A percentile compares a stretch with the other conserved stretches of the same genome.
Evolutionary conservation across 176 grass and related monocot species (phyloP).

Genomic region (Saccharum officinarum): DNA sequence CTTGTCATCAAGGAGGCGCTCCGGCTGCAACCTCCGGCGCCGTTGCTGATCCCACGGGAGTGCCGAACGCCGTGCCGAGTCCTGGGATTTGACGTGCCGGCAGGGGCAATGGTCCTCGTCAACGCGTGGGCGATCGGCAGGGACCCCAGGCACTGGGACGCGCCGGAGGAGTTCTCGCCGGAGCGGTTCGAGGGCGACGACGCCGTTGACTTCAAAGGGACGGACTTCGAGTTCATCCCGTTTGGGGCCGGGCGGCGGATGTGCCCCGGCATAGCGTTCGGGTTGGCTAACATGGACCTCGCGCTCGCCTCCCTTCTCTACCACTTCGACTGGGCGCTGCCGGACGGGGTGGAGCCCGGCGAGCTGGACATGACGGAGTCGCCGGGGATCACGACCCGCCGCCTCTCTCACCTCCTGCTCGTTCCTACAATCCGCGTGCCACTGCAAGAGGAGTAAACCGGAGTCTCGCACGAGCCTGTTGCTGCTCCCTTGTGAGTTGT

Average conservation of each 20-base stretch:
- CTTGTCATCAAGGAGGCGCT: neutral
- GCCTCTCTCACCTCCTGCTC: neutral
- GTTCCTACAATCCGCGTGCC: too few relatives aligned
- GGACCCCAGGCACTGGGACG: conserved; percentile 40
- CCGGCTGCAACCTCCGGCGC: neutral
- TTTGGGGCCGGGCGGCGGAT: conserved; percentile 50
- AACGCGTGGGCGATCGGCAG: conserved; percentile 57
- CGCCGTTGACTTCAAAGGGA: neutral
- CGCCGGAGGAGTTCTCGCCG: neutral
- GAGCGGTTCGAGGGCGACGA: neutral
- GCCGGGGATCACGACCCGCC: neutral
- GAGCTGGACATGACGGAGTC: conserved; percentile 2
- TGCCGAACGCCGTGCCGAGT: neutral
- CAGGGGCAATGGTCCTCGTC: neutral
- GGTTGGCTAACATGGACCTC: neutral
- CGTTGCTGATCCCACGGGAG: neutral
- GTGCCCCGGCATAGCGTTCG: conserved; percentile 40
- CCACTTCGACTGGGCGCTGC: conserved; percentile 18
- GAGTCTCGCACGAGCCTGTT: too few relatives aligned
- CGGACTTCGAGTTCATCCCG: conserved; percentile 52
- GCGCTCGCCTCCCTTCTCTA: neutral
- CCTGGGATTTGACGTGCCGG: neutral
- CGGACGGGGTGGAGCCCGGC: neutral
- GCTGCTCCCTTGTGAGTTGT: too few relatives aligned
- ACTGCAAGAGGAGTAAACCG: too few relatives aligned